Percentiles rank a stretch among this genome's conserved stretches.
phyloP scores from a whole-genome alignment of 768 basidiomycete genomes.

The Favolaschia claudopus region DNA sequence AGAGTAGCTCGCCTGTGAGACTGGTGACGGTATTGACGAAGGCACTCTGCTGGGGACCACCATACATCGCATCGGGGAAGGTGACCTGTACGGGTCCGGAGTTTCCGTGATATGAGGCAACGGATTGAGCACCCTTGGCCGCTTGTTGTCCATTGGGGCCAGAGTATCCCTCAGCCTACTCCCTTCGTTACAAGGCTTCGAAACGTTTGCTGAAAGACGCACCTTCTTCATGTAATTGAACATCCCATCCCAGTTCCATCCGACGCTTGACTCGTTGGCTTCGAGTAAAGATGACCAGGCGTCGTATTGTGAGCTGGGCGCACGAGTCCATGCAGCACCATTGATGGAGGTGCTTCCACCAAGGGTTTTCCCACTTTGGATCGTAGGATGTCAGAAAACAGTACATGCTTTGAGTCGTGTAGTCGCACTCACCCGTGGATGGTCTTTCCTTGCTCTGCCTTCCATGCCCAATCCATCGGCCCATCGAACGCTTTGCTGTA shows the following conservation, averaged over 20 bases:
- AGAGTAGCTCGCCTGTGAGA: constrained; percentile 40
- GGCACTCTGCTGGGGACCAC: constrained; percentile 59
- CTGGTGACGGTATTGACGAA: constrained; percentile 56
- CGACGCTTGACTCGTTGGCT: constrained; percentile 45
- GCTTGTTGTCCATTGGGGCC: constrained; percentile 54
- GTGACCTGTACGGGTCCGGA: constrained; percentile 63
- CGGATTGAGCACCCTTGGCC: constrained; percentile 54
- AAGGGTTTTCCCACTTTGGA: constrained; percentile 20
- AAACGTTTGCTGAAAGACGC: too few species aligned
- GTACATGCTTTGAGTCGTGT: too few species aligned
- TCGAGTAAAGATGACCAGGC: constrained; percentile 39
- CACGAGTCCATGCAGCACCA: constrained; percentile 43
- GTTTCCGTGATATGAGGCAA: constrained; percentile 58
- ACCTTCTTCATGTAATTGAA: constrained; percentile 59
- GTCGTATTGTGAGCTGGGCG: constrained; percentile 42
- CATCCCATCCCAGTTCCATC: constrained; percentile 56
- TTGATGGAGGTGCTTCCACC: constrained; percentile 41
- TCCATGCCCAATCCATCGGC: constrained; percentile 42
- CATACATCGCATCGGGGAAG: constrained; percentile 60
- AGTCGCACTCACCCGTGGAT: constrained; percentile 33
- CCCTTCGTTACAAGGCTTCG: too few species aligned
- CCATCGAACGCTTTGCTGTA: constrained; percentile 37
- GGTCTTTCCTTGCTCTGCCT: constrained; percentile 33
- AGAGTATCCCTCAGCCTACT: constrained; percentile 57
- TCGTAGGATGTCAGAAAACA: not conserved